Conservation (phyloP, 345 rosid genomes). For the Physaria fendleri region DNA sequence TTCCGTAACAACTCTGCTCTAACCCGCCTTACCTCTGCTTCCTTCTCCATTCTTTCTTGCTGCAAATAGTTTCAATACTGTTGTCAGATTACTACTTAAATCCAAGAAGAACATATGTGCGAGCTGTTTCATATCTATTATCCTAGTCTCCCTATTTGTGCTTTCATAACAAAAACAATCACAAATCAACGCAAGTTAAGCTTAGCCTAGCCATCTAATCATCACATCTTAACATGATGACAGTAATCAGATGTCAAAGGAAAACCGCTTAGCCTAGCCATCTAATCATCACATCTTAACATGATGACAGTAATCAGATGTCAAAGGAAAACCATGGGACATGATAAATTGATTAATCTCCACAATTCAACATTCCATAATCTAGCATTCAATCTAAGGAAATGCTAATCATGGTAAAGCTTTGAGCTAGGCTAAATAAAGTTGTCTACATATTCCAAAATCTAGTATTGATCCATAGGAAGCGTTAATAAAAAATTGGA, state of each 20-base stretch:
- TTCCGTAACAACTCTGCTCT: constrained; percentile 47
- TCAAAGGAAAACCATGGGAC: too few relatives aligned
- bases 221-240: not conserved
- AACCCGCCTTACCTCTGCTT: constrained; percentile 49
- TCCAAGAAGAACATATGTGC: not conserved
- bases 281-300: not conserved
- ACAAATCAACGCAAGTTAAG: not conserved
- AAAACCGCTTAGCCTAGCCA: not conserved
- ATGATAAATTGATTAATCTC: not conserved
- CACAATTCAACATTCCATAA: not conserved
- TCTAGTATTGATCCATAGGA: too few relatives aligned
- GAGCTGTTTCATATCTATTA: not conserved
- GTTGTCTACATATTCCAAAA: too few relatives aligned
- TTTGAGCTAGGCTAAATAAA: not conserved
- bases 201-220: not conserved
- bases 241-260: too few relatives aligned
- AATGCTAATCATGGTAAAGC: not conserved
- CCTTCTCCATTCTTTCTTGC: constrained; percentile 58
- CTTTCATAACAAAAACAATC: not conserved
- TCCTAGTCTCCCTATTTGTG: not conserved
- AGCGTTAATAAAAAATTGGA: too few relatives aligned
- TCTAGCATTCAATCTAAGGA: not conserved
- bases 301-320: not conserved
- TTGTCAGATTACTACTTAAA: not conserved
- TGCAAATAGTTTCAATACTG: constrained; percentile 6